Conservation (phyloP, 2,329 filamentous ascomycete genomes). For the Aureobasidium sp. region DNA sequence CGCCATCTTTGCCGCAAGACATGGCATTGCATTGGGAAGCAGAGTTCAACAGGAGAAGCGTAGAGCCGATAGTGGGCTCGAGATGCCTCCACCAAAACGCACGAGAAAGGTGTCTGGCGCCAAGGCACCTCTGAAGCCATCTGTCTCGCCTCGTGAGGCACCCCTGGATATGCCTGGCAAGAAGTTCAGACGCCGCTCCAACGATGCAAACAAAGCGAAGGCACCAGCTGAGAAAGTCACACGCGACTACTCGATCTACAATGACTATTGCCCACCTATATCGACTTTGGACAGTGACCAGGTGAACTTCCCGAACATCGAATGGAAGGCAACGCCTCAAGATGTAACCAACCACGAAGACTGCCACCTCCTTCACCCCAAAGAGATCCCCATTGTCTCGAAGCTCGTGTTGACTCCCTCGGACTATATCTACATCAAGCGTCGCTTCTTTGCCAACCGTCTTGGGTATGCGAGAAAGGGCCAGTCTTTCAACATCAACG, state of each 20-base stretch:
- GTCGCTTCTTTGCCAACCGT: slow-evolving; percentile 75
- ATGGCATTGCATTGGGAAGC: neutral
- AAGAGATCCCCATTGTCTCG: slow-evolving; percentile 68
- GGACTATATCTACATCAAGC: slow-evolving; percentile 86
- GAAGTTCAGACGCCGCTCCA: neutral
- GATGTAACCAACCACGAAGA: slow-evolving; percentile 68
- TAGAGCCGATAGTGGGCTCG: neutral
- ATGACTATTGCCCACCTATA: slow-evolving; percentile 64
- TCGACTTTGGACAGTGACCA: slow-evolving; percentile 51
- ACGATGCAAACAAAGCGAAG: slow-evolving; percentile 26
- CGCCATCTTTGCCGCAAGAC: neutral
- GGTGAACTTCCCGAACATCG: slow-evolving; percentile 64
- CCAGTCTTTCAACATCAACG: slow-evolving; percentile 90
- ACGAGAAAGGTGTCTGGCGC: neutral
- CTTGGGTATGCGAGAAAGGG: slow-evolving; percentile 56
- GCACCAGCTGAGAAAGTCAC: slow-evolving; percentile 73
- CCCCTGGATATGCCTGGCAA: neutral
- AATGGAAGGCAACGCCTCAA: slow-evolving; percentile 76
- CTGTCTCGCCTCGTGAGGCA: slow-evolving; percentile 1
- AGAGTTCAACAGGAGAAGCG: neutral
- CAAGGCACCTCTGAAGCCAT: neutral
- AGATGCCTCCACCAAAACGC: slow-evolving; percentile 1
- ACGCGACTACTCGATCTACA: slow-evolving; percentile 54
- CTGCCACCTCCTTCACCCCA: slow-evolving; percentile 60
- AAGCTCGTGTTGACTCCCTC: slow-evolving; percentile 76